Evolutionary conservation across 169 alveolate genomes (phyloP).

Genomic region (Plasmodium yoelii): DNA sequence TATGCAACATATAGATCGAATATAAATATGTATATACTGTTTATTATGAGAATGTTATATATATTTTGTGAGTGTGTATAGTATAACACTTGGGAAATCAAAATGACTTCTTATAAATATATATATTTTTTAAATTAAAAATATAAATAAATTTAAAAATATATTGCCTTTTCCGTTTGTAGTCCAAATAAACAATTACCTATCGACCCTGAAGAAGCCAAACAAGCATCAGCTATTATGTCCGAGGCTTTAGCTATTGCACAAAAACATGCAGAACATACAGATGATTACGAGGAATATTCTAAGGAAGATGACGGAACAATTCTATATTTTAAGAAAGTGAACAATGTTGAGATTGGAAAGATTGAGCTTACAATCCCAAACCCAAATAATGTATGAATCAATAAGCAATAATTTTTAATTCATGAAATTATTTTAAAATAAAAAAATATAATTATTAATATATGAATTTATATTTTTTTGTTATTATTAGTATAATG

Average conservation of each 20-base stretch:
- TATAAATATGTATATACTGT: too few species aligned
- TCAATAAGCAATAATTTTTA: background rate
- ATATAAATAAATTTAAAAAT: too few species aligned
- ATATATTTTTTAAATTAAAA: too few species aligned
- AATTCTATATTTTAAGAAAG: constrained; percentile 38
- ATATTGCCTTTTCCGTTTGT: too few species aligned
- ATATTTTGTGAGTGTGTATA: too few species aligned
- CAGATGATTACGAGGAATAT: constrained; percentile 25
- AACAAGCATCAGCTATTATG: constrained; percentile 25
- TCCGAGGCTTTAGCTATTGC: constrained; percentile 11
- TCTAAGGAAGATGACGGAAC: constrained; percentile 10
- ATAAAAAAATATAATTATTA: constrained; percentile 1
- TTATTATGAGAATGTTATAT: too few species aligned
- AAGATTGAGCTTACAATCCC: constrained; percentile 21
- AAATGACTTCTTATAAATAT: too few species aligned
- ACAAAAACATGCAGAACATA: constrained; percentile 3
- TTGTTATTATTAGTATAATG: constrained; percentile 40
- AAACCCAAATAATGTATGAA: constrained; percentile 34
- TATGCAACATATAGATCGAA: too few species aligned
- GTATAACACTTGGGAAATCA: too few species aligned
- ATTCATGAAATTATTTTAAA: background rate
- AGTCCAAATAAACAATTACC: too few species aligned
- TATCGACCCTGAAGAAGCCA: constrained; percentile 17
- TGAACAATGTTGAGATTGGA: constrained; percentile 55
- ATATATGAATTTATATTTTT: background rate